Base-by-base conservation (phyloP, 1,139 yeast species). In the Taiozyma sp. region DNA sequence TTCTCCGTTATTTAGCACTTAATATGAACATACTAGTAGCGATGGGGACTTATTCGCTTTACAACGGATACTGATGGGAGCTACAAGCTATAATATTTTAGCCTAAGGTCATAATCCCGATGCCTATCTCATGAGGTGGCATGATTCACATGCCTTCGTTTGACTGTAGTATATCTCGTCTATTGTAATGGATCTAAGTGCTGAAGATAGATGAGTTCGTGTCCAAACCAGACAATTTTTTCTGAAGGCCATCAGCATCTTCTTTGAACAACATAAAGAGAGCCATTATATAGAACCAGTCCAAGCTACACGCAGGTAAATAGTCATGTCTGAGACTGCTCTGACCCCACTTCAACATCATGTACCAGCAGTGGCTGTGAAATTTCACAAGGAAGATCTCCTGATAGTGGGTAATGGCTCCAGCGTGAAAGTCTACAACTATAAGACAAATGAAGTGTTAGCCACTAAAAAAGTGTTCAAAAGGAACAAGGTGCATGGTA, bases 391-490 rank as follows among this genome's bases (percentile, higher is more conserved):
- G 7, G 55, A 63, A 44, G 65, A 50, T 43, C 54, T 57, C 50
- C 64, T 88, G 0, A 66, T 82, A n/a, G 84, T 81, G 2, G 97
- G 96, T 0, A 81, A 83, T 57, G 98, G 99, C 0, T 87, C 95
- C 1, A 66, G 67, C 10, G 65, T 90, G 50, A 78, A 80, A 61
- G 70, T 83, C 2, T 87, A 79, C 66, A 71, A 79, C 54, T 72
- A 76, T 67, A 60, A 62, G 41, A 63, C 71, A 0, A 76, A 78
- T 8, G 57, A 65, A 30, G 67, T 79, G 38, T 42, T 81, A 5
- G 66, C 65, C 49, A 64, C 70, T n/a, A 67, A 71, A 43, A 75
- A 75, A 52, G 66, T 88, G 0, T 87, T 93, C 64, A 66, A 70
- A 24, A 75, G 84, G 54, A 90, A 90, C 67, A 91, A 89, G 62